These are phyloP conservation scores for Echinosophora koreensis DNA, from an alignment of 306 rosid species.

Conservation along the genomic window DNA sequence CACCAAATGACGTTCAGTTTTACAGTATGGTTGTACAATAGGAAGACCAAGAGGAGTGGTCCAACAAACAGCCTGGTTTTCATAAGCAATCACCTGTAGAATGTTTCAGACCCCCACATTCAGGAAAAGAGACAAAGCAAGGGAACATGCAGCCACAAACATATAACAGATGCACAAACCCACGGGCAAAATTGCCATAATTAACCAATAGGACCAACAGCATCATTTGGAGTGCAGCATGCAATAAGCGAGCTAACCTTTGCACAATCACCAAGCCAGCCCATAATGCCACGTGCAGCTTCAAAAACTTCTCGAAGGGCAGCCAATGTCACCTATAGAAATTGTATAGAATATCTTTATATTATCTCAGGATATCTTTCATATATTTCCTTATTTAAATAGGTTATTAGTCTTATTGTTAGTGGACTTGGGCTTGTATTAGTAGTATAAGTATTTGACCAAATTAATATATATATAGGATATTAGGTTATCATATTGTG, in stretches of 20 bases:
- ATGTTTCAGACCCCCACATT: constrained; percentile 34
- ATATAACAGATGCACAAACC: constrained; percentile 8
- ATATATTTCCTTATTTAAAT: too few species aligned
- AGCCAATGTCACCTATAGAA: constrained; percentile 78
- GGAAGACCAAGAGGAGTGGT: constrained; percentile 96
- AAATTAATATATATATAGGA: too few species aligned
- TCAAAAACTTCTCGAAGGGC: constrained; percentile 91
- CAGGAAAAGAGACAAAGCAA: constrained; percentile 12
- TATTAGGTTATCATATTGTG: neutral
- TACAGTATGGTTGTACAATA: constrained; percentile 84
- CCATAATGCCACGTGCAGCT: constrained; percentile 89
- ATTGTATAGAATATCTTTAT: neutral
- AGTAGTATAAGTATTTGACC: too few species aligned
- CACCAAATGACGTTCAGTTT: constrained; percentile 78
- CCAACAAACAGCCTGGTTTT: constrained; percentile 88
- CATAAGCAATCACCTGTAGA: constrained; percentile 74
- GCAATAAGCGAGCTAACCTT: constrained; percentile 56
- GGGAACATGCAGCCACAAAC: neutral
- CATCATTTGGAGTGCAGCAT: constrained; percentile 26
- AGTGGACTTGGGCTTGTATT: too few species aligned
- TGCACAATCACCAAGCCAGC: constrained; percentile 95
- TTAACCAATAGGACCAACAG: constrained; percentile 14
- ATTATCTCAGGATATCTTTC: too few species aligned
- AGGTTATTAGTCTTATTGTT: too few species aligned
- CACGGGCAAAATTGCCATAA: constrained; percentile 19